Percentiles rank a stretch among this genome's conserved stretches.
phyloP scores from a whole-genome alignment of 352 stramenopile species.

The Pythium phragmiticola region DNA sequence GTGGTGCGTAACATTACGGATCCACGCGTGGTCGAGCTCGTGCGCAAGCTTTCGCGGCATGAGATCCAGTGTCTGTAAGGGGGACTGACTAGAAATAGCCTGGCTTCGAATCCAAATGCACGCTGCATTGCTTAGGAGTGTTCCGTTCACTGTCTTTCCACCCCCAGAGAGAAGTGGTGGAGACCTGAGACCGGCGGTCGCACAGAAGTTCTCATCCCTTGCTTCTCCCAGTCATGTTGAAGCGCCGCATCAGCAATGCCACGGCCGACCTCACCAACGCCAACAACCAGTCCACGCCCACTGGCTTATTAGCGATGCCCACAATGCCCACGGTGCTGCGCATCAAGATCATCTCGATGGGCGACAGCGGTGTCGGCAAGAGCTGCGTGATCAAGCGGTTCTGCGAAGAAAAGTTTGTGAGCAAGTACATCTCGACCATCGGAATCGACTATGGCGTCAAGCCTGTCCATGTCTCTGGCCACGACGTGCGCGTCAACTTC shows the following conservation, averaged over 20 bases:
- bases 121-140: not conserved
- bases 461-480: conserved; percentile 66
- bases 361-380: conserved; percentile 88
- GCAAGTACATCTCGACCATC: conserved; percentile 96
- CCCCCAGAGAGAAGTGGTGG: no score
- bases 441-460: conserved; percentile 96
- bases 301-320: conserved; percentile 3
- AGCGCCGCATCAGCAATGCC: conserved; percentile 16
- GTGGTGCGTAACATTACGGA: conserved; percentile 44
- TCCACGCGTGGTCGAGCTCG: conserved; percentile 36
- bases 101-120: not conserved
- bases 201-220: not conserved
- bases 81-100: conserved; percentile 3
- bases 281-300: not conserved
- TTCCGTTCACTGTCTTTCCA: not conserved
- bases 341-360: conserved; percentile 95
- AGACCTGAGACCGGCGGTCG: not conserved
- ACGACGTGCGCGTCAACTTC: conserved; percentile 91
- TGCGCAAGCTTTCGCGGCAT: conserved; percentile 50
- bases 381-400: conserved; percentile 96
- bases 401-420: conserved; percentile 94
- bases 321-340: conserved; percentile 49
- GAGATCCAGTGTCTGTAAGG: conserved; percentile 60
- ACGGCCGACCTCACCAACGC: conserved; percentile 1
- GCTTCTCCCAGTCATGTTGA: conserved; percentile 11